These are phyloP conservation scores for Pisolithus sp. DNA, from an alignment of 768 basidiomycete species.

Conservation along the genomic window DNA sequence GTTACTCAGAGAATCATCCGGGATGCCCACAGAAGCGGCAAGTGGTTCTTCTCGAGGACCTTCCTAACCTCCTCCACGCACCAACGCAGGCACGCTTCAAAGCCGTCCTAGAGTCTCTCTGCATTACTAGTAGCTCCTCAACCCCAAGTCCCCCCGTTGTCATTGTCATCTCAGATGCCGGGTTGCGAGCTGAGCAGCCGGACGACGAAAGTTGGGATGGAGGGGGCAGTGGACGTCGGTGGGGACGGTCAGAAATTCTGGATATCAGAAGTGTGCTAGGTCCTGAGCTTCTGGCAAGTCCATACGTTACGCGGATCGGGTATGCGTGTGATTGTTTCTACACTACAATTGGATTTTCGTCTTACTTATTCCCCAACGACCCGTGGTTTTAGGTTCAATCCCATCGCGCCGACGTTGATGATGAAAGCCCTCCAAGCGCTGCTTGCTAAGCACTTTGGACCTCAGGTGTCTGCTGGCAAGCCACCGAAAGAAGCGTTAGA, in stretches of 20 bases:
- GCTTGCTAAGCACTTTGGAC: constrained; percentile 41
- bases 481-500: constrained; percentile 68
- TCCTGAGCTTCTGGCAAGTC: constrained; percentile 57
- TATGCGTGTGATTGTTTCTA: constrained; percentile 31
- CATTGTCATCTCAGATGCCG: constrained; percentile 77
- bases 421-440: constrained; percentile 68
- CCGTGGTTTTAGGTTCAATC: constrained; percentile 67
- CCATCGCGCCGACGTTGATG: constrained; percentile 84
- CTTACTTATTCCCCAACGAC: not conserved
- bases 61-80: constrained; percentile 83
- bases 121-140: constrained; percentile 21
- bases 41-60: constrained; percentile 78
- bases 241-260: constrained; percentile 49
- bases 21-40: constrained; percentile 33
- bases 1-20: not conserved
- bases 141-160: constrained; percentile 55
- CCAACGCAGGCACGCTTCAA: constrained; percentile 70
- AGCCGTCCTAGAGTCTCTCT: constrained; percentile 54
- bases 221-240: constrained; percentile 33
- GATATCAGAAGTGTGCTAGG: constrained; percentile 71
- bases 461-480: constrained; percentile 10
- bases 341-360: not conserved
- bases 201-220: constrained; percentile 46
- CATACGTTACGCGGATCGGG: constrained; percentile 77
- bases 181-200: constrained; percentile 60